Percentiles rank a stretch among this genome's conserved stretches.
phyloP scores from a whole-genome alignment of 257 asterid species.

The Cynanchum wilfordii region DNA sequence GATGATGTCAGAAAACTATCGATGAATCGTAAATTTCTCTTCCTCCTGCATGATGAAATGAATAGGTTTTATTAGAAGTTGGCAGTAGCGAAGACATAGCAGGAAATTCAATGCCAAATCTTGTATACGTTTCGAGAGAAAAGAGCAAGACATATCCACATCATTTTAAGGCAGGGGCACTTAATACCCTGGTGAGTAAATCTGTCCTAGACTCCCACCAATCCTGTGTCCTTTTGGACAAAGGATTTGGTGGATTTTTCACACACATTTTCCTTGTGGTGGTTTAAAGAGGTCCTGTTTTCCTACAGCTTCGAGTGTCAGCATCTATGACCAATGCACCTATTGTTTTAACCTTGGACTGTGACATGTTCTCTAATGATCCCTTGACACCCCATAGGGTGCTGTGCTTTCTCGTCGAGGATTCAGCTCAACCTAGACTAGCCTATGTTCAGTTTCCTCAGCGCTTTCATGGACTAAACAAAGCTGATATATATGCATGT shows the following conservation, averaged over 20 bases:
- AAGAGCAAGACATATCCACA: conserved; percentile 45
- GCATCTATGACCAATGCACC: conserved; percentile 65
- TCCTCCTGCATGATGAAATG: background rate
- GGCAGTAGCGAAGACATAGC: conserved; percentile 33
- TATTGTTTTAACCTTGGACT: conserved; percentile 54
- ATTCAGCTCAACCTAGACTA: conserved; percentile 31
- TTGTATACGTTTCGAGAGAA: conserved; percentile 63
- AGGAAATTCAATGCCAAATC: conserved; percentile 57
- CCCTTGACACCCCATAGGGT: conserved; percentile 49
- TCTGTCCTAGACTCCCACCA: background rate
- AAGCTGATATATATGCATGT: conserved; percentile 53
- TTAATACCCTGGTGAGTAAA: conserved; percentile 52
- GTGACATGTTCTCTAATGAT: conserved; percentile 79
- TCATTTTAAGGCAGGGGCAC: conserved; percentile 84
- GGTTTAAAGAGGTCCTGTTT: too few species aligned
- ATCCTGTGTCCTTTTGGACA: too few species aligned
- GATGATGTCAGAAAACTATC: background rate
- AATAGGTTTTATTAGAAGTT: conserved; percentile 42
- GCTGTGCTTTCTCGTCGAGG: conserved; percentile 38
- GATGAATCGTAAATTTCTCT: background rate
- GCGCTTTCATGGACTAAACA: conserved; percentile 56
- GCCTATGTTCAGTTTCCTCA: conserved; percentile 78
- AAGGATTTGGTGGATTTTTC: background rate
- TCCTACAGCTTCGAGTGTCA: conserved; percentile 58
- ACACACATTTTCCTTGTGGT: background rate